These are phyloP conservation scores for Leucosporidium creatinivorum DNA, from an alignment of 768 basidiomycete species.

Conservation along the genomic window DNA sequence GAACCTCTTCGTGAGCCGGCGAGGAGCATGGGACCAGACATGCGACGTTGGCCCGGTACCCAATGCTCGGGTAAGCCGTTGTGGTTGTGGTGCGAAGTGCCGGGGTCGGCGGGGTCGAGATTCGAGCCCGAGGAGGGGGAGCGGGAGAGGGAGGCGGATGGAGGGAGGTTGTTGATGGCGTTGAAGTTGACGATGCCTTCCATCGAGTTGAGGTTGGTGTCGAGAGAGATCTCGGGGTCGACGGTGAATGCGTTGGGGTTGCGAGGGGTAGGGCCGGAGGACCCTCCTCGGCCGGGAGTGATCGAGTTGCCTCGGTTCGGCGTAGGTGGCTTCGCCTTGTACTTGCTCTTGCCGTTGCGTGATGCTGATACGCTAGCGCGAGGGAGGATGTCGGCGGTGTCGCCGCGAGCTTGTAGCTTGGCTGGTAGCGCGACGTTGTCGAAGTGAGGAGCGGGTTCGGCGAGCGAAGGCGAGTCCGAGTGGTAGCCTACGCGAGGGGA, in stretches of 20 bases:
- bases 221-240: constrained; percentile 47
- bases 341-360: neutral
- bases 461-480: constrained; percentile 8
- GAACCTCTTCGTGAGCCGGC: too few species aligned
- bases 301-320: neutral
- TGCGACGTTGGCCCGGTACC: too few species aligned
- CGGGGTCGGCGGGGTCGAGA: neutral
- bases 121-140: neutral
- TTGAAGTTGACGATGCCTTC: constrained; percentile 66
- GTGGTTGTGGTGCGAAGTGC: neutral
- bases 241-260: constrained; percentile 5
- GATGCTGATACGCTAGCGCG: neutral
- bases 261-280: neutral
- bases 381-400: constrained; percentile 11
- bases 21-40: too few species aligned
- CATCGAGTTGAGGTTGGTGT: constrained; percentile 67
- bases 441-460: neutral
- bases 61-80: neutral
- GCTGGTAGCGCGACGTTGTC: constrained; percentile 22
- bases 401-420: constrained; percentile 33
- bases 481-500: constrained; percentile 6
- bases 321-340: neutral
- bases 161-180: neutral
- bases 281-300: neutral
- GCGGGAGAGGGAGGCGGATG: neutral